These are phyloP conservation scores for Paulownia fortunei DNA, from an alignment of 257 asterid species.

Conservation along the genomic window DNA sequence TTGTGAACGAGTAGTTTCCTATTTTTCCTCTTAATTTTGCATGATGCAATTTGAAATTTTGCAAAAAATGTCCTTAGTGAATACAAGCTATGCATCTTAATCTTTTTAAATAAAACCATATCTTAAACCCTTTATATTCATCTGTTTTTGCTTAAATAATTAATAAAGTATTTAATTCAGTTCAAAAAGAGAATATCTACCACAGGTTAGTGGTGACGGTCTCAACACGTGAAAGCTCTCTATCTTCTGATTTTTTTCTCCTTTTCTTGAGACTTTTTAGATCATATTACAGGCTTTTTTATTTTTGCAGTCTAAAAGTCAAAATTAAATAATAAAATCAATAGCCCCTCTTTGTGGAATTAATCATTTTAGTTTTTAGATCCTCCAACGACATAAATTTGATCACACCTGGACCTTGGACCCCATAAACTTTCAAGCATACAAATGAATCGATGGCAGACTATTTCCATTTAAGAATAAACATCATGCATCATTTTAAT, in stretches of 20 bases:
- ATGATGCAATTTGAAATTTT: no score
- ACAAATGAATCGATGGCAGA: not conserved
- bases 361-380: no score
- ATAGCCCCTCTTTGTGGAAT: not conserved
- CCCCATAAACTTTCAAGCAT: not conserved
- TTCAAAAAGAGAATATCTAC: not conserved
- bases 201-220: constrained; percentile 13
- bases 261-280: not conserved
- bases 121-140: not conserved
- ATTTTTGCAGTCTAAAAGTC: not conserved
- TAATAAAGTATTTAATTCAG: not conserved
- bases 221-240: constrained; percentile 10
- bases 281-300: not conserved
- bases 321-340: not conserved
- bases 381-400: no score
- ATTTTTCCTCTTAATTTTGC: no score
- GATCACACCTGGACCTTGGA: no score
- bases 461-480: not conserved
- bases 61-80: not conserved
- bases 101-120: not conserved
- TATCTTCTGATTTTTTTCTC: not conserved
- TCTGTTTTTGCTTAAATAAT: not conserved
- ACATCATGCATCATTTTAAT: not conserved
- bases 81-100: not conserved
- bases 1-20: no score